Evolutionary conservation across 345 rosid species (phyloP).

Genomic region (Brassica incana): DNA sequence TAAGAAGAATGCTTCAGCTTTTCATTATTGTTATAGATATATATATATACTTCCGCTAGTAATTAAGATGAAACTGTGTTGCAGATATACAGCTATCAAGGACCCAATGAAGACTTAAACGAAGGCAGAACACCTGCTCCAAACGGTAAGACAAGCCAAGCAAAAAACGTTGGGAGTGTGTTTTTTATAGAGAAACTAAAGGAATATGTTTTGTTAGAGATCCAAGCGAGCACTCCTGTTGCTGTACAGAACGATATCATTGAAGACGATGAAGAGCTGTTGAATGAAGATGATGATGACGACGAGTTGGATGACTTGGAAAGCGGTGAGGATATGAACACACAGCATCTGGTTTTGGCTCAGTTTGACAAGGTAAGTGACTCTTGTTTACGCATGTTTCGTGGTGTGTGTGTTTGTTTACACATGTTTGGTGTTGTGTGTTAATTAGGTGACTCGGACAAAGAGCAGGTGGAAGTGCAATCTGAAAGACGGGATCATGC

Average conservation of each 20-base stretch:
- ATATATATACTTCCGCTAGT: background rate
- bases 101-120: slow-evolving; percentile 83
- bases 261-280: slow-evolving; percentile 82
- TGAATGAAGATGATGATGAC: slow-evolving; percentile 92
- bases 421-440: slow-evolving; percentile 22
- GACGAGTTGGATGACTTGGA: slow-evolving; percentile 90
- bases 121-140: slow-evolving; percentile 89
- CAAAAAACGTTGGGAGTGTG: background rate
- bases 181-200: background rate
- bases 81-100: slow-evolving; percentile 96
- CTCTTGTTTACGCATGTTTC: background rate
- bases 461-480: slow-evolving; percentile 97
- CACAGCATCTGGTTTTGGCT: slow-evolving; percentile 94
- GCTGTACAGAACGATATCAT: slow-evolving; percentile 54
- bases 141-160: slow-evolving; percentile 50
- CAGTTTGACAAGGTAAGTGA: slow-evolving; percentile 89
- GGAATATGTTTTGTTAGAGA: slow-evolving; percentile 45
- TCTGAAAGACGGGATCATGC: slow-evolving; percentile 98
- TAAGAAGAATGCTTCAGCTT: slow-evolving; percentile 43
- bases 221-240: slow-evolving; percentile 75
- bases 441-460: slow-evolving; percentile 80
- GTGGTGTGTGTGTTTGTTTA: background rate
- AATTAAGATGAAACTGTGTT: slow-evolving; percentile 7
- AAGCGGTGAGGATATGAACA: slow-evolving; percentile 84
- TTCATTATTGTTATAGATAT: slow-evolving; percentile 4